Evolutionary conservation across 306 rosid species (phyloP), one percentile per base, ranked within the genome.

Genomic region (Cucurbita maxima): DNA sequence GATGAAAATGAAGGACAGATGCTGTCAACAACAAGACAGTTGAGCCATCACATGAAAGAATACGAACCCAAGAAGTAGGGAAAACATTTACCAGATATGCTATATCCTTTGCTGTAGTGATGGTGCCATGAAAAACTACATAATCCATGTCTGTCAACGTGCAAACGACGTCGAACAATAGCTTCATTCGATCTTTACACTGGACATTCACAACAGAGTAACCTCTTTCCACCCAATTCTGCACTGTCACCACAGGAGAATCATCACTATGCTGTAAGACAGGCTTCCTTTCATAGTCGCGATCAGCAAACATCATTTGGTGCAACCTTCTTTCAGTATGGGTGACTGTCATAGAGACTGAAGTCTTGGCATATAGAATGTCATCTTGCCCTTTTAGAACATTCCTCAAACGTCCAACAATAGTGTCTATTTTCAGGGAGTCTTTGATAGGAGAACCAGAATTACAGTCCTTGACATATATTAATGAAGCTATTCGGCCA

Each of bases 141-240:
- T 94, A 94, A 62, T 88, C 96, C 99, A 94, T 91, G 73, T 94
- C 97, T 0, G 99, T 94, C 84, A 94, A 74, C 14, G 89, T 94
- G 85, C 95, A 91, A 54, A 94, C 86, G 7, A 91, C 86, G 20
- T 94, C 99, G 8, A 87, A 94, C 71, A 91, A 80, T 16, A 94
- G 95, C 79, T 85, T 94, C 58, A 56, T 78, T 72, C 99, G 77
- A 64, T 94, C 99, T 81, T 88, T 94, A 85, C 99, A 91, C 76
- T 91, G 99, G 58, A 94, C 83, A 82, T 88, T 91, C 70, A 91
- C 95, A 25, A 94, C 90, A 0, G 99, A 91, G 73, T 94, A 94
- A 20, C 92, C 89, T 79, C 97, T 78, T 79, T 85, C 96, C 0
- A 84, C 86, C 96, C 90, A 91, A 77, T 94, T 94, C 78, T 91